Percentiles rank a stretch among this genome's conserved stretches.
These are phyloP conservation scores for Aureobasidium sp. DNA, from an alignment of 2,329 filamentous ascomycete genomes.

Conservation along the genomic window DNA sequence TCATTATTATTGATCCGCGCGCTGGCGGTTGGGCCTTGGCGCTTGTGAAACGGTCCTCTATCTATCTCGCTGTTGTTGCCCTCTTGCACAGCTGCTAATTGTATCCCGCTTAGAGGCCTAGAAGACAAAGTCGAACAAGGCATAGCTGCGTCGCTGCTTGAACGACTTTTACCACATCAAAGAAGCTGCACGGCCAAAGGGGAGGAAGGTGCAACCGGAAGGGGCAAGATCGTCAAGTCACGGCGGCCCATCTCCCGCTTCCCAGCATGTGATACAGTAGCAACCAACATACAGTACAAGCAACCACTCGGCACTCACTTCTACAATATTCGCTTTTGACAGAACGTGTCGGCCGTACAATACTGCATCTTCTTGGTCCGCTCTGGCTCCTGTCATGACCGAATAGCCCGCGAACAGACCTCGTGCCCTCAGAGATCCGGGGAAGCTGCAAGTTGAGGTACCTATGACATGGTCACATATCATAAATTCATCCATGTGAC, in stretches of 20 bases:
- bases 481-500: not conserved
- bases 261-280: not conserved
- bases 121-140: not conserved
- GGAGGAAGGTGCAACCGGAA: not conserved
- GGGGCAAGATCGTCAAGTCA: slow-evolving; percentile 2
- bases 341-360: not conserved
- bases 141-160: not conserved
- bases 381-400: not conserved
- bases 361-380: no score
- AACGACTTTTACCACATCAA: not conserved
- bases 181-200: not conserved
- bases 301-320: no score
- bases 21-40: slow-evolving; percentile 14
- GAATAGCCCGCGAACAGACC: not conserved
- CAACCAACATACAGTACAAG: no score
- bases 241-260: slow-evolving; percentile 7
- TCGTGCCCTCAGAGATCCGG: not conserved
- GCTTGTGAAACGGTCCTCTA: slow-evolving; percentile 8
- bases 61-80: not conserved
- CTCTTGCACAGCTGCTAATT: not conserved
- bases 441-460: slow-evolving; percentile 5
- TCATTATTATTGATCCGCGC: slow-evolving; percentile 7
- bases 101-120: no score
- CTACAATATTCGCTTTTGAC: no score
- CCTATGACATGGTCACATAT: slow-evolving; percentile 7